These are phyloP conservation scores for Aspergillus campestris DNA, from an alignment of 495 filamentous ascomycete species.

Conservation along the genomic window DNA sequence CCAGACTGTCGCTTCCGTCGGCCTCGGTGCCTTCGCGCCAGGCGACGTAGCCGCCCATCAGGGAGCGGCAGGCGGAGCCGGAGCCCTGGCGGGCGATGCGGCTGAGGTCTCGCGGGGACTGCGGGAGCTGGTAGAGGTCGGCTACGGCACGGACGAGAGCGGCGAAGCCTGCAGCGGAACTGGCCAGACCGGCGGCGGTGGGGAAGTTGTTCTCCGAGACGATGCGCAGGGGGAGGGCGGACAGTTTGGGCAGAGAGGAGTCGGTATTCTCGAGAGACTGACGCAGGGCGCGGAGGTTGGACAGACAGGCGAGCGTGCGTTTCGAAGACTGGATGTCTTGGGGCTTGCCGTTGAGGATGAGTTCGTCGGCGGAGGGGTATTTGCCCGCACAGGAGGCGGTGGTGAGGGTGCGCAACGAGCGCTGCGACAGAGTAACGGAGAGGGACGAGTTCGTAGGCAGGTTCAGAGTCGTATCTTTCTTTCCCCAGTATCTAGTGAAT, in stretches of 20 bases:
- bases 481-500: conserved; percentile 82
- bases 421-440: conserved; percentile 89
- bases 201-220: conserved; percentile 98
- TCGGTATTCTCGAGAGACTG: conserved; percentile 62
- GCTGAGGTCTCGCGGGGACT: conserved; percentile 69
- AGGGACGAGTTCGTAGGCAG: conserved; percentile 96
- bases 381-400: conserved; percentile 81
- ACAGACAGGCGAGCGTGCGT: conserved; percentile 84
- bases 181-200: conserved; percentile 91
- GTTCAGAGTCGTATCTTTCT: conserved; percentile 85
- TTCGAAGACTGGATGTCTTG: conserved; percentile 75
- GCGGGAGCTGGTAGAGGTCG: conserved; percentile 76
- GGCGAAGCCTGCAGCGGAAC: conserved; percentile 88
- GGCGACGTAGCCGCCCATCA: conserved; percentile 93
- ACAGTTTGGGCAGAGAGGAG: conserved; percentile 67
- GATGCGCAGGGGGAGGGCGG: conserved; percentile 63
- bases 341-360: conserved; percentile 73
- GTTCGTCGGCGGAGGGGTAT: conserved; percentile 62
- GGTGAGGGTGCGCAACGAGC: conserved; percentile 88
- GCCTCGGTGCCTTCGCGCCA: conserved; percentile 67
- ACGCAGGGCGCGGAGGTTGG: conserved; percentile 70
- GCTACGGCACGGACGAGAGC: conserved; percentile 90
- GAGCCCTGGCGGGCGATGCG: conserved; percentile 91
- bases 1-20: conserved; percentile 77
- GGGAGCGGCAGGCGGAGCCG: conserved; percentile 81